Evolutionary conservation across 208 protist species (phyloP).

Genomic region (Strigomonas culicis): DNA sequence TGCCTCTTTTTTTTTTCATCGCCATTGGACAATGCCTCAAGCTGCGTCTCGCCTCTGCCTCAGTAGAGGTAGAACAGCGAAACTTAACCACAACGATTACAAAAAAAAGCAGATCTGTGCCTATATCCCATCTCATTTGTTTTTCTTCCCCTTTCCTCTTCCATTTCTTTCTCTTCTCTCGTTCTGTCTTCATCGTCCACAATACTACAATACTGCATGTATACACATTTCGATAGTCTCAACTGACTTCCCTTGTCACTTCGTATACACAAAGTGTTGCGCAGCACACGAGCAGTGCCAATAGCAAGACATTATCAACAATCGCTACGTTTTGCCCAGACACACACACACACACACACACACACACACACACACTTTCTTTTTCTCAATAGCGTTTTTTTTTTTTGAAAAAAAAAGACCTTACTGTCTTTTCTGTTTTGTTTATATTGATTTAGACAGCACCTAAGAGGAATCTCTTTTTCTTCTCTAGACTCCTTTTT

Average conservation of each 20-base stretch:
- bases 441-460: conserved; percentile 1
- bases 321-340: too few species aligned
- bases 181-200: conserved; percentile 6
- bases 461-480: not conserved
- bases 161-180: conserved; percentile 7
- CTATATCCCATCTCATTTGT: conserved; percentile 12
- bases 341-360: too few species aligned
- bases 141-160: conserved; percentile 6
- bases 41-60: too few species aligned
- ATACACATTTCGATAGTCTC: not conserved
- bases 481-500: conserved; percentile 12
- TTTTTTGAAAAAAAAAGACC: conserved; percentile 1
- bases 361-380: not conserved
- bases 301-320: not conserved
- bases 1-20: too few species aligned
- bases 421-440: conserved; percentile 18
- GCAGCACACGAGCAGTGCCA: not conserved
- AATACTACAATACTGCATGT: not conserved
- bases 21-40: too few species aligned
- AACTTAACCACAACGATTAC: too few species aligned
- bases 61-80: too few species aligned
- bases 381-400: not conserved
- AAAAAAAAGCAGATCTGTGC: not conserved
- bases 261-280: not conserved
- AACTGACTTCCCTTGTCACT: not conserved